A percentile compares a stretch with the other conserved stretches of the same genome.
Evolutionary conservation across 2,329 filamentous ascomycete genomes (phyloP).

Genomic region (Decorospora gaudefroyi): DNA sequence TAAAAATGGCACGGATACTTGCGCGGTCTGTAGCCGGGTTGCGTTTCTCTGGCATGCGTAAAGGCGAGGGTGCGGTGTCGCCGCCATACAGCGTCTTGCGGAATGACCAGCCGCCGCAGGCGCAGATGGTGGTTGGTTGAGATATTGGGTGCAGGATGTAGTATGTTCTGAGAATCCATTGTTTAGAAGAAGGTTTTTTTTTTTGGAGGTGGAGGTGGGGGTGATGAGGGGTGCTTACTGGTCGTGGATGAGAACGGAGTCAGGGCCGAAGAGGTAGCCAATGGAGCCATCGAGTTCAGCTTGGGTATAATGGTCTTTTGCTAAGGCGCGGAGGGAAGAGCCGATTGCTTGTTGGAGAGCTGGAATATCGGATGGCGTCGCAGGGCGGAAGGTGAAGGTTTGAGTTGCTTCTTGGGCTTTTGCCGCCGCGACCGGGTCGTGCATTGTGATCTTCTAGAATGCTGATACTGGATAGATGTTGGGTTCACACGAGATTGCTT

Average conservation of each 20-base stretch:
- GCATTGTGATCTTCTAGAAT: slow-evolving; percentile 7
- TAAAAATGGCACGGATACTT: slow-evolving; percentile 46
- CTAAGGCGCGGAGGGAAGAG: slow-evolving; percentile 35
- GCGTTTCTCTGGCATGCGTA: slow-evolving; percentile 39
- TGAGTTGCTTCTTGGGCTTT: slow-evolving; percentile 44
- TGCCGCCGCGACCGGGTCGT: slow-evolving; percentile 37
- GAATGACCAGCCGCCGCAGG: slow-evolving; percentile 47
- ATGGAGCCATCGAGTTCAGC: slow-evolving; percentile 46
- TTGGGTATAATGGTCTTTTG: slow-evolving; percentile 36
- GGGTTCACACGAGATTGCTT: no score
- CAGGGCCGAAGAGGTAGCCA: slow-evolving; percentile 44
- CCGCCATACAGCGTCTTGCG: slow-evolving; percentile 44
- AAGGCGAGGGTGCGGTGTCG: slow-evolving; percentile 37
- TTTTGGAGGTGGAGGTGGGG: not conserved
- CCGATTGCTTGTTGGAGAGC: slow-evolving; percentile 38
- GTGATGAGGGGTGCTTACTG: slow-evolving; percentile 23
- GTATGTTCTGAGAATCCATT: slow-evolving; percentile 30
- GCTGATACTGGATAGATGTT: not conserved
- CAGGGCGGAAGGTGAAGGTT: slow-evolving; percentile 35
- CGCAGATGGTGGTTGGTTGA: slow-evolving; percentile 31
- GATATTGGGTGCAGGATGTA: slow-evolving; percentile 39
- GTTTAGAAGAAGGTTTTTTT: slow-evolving; percentile 3
- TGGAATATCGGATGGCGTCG: slow-evolving; percentile 38
- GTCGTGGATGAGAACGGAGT: slow-evolving; percentile 41
- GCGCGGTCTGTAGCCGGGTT: slow-evolving; percentile 37